Evolutionary conservation across 768 basidiomycete genomes (phyloP), one percentile per base, ranked within the genome.

Genomic region (Amanita molliuscula): DNA sequence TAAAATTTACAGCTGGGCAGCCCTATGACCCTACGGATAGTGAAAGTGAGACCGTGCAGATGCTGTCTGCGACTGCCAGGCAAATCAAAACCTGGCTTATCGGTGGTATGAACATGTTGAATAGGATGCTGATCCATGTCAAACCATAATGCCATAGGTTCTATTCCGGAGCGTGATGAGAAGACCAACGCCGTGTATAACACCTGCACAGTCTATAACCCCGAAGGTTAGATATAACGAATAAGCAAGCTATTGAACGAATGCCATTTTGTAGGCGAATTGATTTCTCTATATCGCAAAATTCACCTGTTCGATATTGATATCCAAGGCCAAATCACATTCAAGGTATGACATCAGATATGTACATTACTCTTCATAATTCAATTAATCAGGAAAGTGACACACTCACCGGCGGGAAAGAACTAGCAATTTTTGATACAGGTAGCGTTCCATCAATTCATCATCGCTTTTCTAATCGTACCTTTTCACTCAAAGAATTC

Each of bases 301-400:
- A 77, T 98, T 1, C 96, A 99, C 61, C 71, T 99, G 4, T 99
- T 98, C 65, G 95, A 99, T 62, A 97, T 98, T 54, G 92, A 98
- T 60, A 95, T 99, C 46, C 87, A 88, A 0, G 91, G 90, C 13
- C 84, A 88, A 62, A 92, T 95, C 62, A 88, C 65, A 16, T 93
- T 93, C 75, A 89, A 88, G 73, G 91, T 82, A 50, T 37, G 55
- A 29, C 11, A 10, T 20, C 16, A 31, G 37, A 25, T 37, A 43
- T 23, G 20, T n/a, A 9, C 35, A 40, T 10, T 10, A 18, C 10
- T 10, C 23, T 25, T 21, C 45, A 28, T 34, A 16, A 53, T 31
- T 29, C 18, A 47, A 48, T 47, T 55, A 56, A 36, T 29, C 60
- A 92, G 89, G 91, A 95, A 68, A 92, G 89, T 62, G 88, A 92